These are phyloP conservation scores for Starmerella cellae DNA, from an alignment of 805 yeast species.

Conservation along the genomic window DNA sequence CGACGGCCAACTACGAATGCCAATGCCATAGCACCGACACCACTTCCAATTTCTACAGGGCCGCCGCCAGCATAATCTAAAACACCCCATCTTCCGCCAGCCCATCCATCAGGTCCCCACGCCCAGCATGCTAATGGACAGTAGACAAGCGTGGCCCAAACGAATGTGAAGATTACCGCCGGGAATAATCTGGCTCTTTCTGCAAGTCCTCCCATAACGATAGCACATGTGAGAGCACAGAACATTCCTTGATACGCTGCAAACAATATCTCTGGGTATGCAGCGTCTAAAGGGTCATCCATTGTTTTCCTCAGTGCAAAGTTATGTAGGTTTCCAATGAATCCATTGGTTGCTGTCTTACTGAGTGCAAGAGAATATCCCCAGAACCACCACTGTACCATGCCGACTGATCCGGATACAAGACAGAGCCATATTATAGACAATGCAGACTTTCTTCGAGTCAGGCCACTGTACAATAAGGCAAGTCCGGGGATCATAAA, in stretches of 20 bases:
- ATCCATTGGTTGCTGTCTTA: constrained; percentile 62
- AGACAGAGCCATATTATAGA: constrained; percentile 73
- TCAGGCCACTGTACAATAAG: constrained; percentile 79
- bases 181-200: constrained; percentile 88
- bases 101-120: constrained; percentile 94
- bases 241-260: constrained; percentile 86
- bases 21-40: constrained; percentile 73
- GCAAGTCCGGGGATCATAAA: constrained; percentile 94
- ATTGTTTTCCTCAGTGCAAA: constrained; percentile 70
- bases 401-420: constrained; percentile 57
- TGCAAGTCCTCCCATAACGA: constrained; percentile 82
- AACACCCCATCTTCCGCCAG: constrained; percentile 69
- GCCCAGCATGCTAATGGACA: constrained; percentile 94
- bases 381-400: constrained; percentile 95
- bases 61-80: constrained; percentile 98
- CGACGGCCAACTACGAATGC: constrained; percentile 47
- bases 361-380: constrained; percentile 91
- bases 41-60: constrained; percentile 85
- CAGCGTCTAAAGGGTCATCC: constrained; percentile 32
- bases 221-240: constrained; percentile 80
- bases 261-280: constrained; percentile 72
- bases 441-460: constrained; percentile 79
- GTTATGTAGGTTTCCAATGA: constrained; percentile 72
- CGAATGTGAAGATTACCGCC: constrained; percentile 62
- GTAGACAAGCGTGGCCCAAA: constrained; percentile 85